phyloP scores from a whole-genome alignment of 179 eudicot species.

The Silene vulgaris region DNA sequence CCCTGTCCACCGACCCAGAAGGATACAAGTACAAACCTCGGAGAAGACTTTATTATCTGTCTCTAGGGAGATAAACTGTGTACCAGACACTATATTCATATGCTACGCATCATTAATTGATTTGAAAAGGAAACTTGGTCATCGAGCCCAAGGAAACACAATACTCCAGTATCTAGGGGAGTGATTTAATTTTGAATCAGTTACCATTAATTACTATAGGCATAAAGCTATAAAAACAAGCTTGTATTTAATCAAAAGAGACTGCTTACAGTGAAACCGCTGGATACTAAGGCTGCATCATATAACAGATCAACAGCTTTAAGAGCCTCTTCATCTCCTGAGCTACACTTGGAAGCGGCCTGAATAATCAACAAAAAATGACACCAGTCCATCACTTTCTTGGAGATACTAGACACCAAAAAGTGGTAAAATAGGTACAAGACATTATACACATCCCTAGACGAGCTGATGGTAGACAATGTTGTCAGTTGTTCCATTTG shows the following conservation, averaged over 20 bases:
- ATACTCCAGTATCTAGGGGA: background rate
- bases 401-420: background rate
- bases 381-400: background rate
- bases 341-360: conserved; percentile 59
- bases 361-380: conserved; percentile 25
- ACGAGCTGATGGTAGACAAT: too few species aligned
- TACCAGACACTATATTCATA: too few species aligned
- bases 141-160: background rate
- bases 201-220: background rate
- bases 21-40: too few species aligned
- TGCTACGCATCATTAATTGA: background rate
- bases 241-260: background rate
- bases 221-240: background rate
- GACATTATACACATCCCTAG: too few species aligned
- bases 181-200: background rate
- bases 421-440: background rate
- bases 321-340: conserved; percentile 72
- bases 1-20: too few species aligned
- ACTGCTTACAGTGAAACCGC: conserved; percentile 85
- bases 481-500: too few species aligned
- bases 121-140: background rate
- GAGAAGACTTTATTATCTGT: too few species aligned
- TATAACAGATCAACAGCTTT: conserved; percentile 83
- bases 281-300: conserved; percentile 75
- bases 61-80: too few species aligned